A percentile compares a stretch with the other conserved stretches of the same genome.
These are phyloP conservation scores for Sphaceloma murrayae DNA, from an alignment of 2,329 filamentous ascomycete genomes.

Conservation along the genomic window DNA sequence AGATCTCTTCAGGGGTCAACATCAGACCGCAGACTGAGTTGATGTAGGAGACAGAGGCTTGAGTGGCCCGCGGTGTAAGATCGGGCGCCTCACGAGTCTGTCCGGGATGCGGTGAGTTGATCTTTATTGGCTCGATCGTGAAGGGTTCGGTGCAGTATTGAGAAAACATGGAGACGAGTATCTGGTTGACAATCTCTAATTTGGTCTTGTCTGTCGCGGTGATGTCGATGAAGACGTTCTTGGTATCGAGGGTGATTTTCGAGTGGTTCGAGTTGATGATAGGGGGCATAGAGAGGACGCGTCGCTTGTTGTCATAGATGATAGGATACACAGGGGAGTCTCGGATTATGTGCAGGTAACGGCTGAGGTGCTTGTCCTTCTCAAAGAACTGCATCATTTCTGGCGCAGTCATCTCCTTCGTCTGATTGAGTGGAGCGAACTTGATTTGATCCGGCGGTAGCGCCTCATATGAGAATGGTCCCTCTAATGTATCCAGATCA, in stretches of 20 bases:
- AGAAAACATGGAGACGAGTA: conserved; percentile 96
- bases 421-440: conserved; percentile 86
- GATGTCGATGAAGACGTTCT: conserved; percentile 93
- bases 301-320: conserved; percentile 80
- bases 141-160: conserved; percentile 79
- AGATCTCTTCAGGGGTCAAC: conserved; percentile 64
- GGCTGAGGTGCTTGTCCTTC: conserved; percentile 82
- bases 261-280: conserved; percentile 98
- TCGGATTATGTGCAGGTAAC: conserved; percentile 86
- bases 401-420: conserved; percentile 72
- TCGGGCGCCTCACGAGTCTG: conserved; percentile 73
- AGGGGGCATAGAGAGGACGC: conserved; percentile 85
- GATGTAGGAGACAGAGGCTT: conserved; percentile 85
- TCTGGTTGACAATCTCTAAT: conserved; percentile 88
- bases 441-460: conserved; percentile 83
- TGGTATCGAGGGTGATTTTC: conserved; percentile 86
- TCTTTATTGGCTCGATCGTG: conserved; percentile 87
- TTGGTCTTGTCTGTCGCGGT: conserved; percentile 95
- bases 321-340: conserved; percentile 92
- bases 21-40: conserved; percentile 82
- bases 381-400: conserved; percentile 93
- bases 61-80: conserved; percentile 63
- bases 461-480: conserved; percentile 94
- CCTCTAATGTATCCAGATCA: conserved; percentile 85
- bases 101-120: conserved; percentile 83